A percentile compares a stretch with the other conserved stretches of the same genome.
Evolutionary conservation across 768 basidiomycete genomes (phyloP).

Genomic region (Cytidiella melzeri): DNA sequence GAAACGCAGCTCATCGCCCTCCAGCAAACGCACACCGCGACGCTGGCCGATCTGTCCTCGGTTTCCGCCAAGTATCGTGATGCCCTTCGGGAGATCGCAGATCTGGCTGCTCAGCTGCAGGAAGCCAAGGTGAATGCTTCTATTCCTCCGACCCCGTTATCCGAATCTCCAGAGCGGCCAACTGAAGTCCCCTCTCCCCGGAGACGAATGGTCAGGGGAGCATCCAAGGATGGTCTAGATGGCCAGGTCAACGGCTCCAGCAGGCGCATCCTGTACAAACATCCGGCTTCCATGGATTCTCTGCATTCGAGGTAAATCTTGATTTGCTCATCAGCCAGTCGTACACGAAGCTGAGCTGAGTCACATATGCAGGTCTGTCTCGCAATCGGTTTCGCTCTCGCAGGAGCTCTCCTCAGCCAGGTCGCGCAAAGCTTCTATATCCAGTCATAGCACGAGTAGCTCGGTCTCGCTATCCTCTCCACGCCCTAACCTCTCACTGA

Average conservation of each 20-base stretch:
- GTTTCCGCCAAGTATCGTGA: constrained; percentile 83
- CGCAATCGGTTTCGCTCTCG: constrained; percentile 92
- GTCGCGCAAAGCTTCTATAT: constrained; percentile 77
- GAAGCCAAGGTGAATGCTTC: constrained; percentile 69
- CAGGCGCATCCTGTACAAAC: constrained; percentile 79
- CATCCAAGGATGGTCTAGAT: constrained; percentile 45
- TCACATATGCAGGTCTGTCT: constrained; percentile 73
- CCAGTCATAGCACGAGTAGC: constrained; percentile 68
- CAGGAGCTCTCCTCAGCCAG: constrained; percentile 92
- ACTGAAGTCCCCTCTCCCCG: constrained; percentile 42
- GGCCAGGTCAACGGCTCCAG: constrained; percentile 42
- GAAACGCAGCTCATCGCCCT: constrained; percentile 65
- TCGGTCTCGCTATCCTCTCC: constrained; percentile 51
- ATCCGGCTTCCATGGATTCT: constrained; percentile 82
- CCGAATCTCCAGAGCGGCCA: constrained; percentile 39
- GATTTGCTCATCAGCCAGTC: constrained; percentile 8
- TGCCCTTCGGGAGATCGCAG: constrained; percentile 87
- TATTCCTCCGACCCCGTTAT: constrained; percentile 21
- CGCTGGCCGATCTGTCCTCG: constrained; percentile 70
- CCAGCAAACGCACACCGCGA: constrained; percentile 78
- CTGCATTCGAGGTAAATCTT: constrained; percentile 71
- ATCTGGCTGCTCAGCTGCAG: constrained; percentile 85
- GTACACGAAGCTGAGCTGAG: constrained; percentile 8
- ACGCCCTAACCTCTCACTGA: constrained; percentile 53
- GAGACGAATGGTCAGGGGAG: constrained; percentile 47